Conservation (phyloP, 495 filamentous ascomycete species). For the Aspergillus biplanus region DNA sequence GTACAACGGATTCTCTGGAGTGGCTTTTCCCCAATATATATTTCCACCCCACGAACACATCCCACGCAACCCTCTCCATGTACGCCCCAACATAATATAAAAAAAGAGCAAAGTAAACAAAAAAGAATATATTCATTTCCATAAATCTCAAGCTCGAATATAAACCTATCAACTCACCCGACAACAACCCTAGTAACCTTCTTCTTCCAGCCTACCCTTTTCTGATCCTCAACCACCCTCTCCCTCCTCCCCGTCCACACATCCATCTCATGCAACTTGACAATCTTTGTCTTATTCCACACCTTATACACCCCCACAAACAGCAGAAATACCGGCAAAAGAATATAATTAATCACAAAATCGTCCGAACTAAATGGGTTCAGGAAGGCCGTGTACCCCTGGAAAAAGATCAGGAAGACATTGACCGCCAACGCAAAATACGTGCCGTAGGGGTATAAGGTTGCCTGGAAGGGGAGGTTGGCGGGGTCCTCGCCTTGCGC, state of each 20-base stretch:
- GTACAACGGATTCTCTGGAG: not conserved
- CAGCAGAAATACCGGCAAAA: constrained; percentile 65
- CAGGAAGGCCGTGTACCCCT: constrained; percentile 59
- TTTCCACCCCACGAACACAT: no score
- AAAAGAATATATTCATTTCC: not conserved
- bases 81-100: no score
- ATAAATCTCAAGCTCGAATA: not conserved
- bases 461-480: constrained; percentile 57
- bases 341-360: constrained; percentile 71
- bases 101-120: not conserved
- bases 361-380: constrained; percentile 60
- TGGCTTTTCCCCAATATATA: no score
- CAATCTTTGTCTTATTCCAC: constrained; percentile 58
- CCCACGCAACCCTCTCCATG: no score
- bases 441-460: constrained; percentile 64
- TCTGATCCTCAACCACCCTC: constrained; percentile 18
- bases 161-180: constrained; percentile 21
- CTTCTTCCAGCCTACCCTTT: constrained; percentile 21
- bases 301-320: constrained; percentile 64
- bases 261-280: constrained; percentile 59
- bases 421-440: constrained; percentile 64
- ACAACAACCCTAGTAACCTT: constrained; percentile 30
- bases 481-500: constrained; percentile 57
- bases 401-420: constrained; percentile 66
- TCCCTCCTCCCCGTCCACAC: constrained; percentile 58